Base-by-base conservation (phyloP, 768 basidiomycete species). In the Macrolepiota dolichaula region DNA sequence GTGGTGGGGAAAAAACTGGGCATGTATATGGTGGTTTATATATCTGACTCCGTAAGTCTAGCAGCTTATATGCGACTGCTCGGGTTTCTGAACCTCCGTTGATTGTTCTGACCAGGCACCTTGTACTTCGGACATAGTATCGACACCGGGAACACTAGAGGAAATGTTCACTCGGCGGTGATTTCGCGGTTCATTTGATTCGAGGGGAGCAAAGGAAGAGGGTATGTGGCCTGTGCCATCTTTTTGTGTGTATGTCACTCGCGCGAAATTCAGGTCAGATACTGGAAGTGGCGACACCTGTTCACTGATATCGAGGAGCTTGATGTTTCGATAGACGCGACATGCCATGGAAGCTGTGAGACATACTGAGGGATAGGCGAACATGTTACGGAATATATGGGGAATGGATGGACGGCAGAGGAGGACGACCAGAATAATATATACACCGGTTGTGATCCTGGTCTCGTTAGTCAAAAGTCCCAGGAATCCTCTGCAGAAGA, bases 241-340 rank as follows among this genome's bases (percentile, higher is more conserved):
- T 37, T 49, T 38, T 4, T 19, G n/a, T 25, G 47, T 15, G 12
- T 29, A 15, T 4, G 17, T n/a, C 3, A n/a, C 29, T 32, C 27
- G 19, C 17, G 56, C 46, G 22, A 57, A 57, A 13, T 50, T 49
- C 22, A 57, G 38, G 11, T 49, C 47, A n/a, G 56, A 57, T 38
- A 57, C 19, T 12, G 56, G 56, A 24, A 50, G 47, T 15, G 5
- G 46, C 4, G 15, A 19, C n/a, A 35, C 25, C 10, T 50, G 12
- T 12, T 10, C 47, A 15, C 35, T 37, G 36, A 59, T 25, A 29
- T 59, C 57, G 27, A 59, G 50, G 6, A 40, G 22, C 38, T 51
- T 59, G 36, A 44, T 44, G 19, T 15, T 44, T n/a, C 57, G 57
- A n/a, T 40, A 51, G 3, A 59, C 50, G n/a, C 57, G 57, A 7